Evolutionary conservation across 1,139 yeast genomes (phyloP).

Genomic region (Kodamaea alishanica): DNA sequence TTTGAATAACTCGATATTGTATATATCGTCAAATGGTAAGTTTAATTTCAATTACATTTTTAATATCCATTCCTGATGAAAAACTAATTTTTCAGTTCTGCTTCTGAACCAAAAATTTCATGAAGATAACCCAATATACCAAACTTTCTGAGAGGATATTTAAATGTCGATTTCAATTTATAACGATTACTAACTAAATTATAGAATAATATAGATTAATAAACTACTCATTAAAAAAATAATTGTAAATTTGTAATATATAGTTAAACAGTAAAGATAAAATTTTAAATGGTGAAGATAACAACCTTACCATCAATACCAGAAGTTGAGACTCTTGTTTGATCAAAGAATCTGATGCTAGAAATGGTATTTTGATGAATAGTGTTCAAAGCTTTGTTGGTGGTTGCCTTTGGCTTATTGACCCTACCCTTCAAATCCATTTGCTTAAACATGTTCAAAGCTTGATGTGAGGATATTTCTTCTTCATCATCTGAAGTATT

Average conservation of each 20-base stretch:
- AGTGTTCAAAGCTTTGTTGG: slow-evolving; percentile 57
- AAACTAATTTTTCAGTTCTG: slow-evolving; percentile 71
- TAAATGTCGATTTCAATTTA: neutral
- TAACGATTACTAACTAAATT: neutral
- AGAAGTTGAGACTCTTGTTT: slow-evolving; percentile 38
- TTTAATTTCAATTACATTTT: slow-evolving; percentile 3
- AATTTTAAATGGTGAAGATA: slow-evolving; percentile 37
- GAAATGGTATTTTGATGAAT: slow-evolving; percentile 91
- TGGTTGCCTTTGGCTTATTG: slow-evolving; percentile 36
- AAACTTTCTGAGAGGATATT: slow-evolving; percentile 19
- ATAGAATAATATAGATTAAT: too few relatives aligned
- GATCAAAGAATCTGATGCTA: slow-evolving; percentile 62
- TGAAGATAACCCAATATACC: slow-evolving; percentile 65
- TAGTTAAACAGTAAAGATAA: too few relatives aligned
- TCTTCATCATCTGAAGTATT: slow-evolving; percentile 43
- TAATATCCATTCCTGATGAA: slow-evolving; percentile 48
- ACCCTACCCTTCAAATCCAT: slow-evolving; percentile 90
- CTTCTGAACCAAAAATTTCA: slow-evolving; percentile 68
- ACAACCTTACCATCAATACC: slow-evolving; percentile 91
- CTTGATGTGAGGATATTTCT: slow-evolving; percentile 71
- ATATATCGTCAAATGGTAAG: neutral
- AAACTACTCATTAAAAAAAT: too few relatives aligned
- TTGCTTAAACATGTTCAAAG: slow-evolving; percentile 92
- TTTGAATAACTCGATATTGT: slow-evolving; percentile 6
- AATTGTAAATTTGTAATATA: too few relatives aligned